These are phyloP conservation scores for Fragaria nilgerrensis DNA, from an alignment of 306 rosid species.

Conservation along the genomic window DNA sequence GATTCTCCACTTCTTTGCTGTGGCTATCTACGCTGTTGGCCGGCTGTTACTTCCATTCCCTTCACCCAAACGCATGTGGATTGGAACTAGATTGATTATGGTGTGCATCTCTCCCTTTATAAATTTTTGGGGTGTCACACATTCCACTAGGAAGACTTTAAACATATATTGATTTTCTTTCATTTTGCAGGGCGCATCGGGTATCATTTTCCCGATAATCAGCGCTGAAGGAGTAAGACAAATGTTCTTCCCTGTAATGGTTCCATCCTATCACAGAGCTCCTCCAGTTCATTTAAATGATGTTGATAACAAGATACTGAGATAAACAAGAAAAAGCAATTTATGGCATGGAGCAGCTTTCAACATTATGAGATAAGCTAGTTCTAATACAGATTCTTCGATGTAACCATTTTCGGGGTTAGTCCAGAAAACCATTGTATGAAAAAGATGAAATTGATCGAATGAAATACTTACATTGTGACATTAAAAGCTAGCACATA, in stretches of 20 bases:
- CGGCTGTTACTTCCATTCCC: slow-evolving; percentile 58
- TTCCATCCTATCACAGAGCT: slow-evolving; percentile 31
- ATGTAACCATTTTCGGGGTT: background rate
- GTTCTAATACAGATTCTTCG: background rate
- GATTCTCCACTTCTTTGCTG: slow-evolving; percentile 52
- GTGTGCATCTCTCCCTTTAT: slow-evolving; percentile 29
- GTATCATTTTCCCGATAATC: slow-evolving; percentile 38
- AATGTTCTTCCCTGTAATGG: slow-evolving; percentile 37
- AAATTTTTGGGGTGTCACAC: background rate
- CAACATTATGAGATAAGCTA: background rate
- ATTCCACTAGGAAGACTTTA: background rate
- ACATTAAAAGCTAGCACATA: too few species aligned
- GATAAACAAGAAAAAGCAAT: background rate
- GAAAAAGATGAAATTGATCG: background rate
- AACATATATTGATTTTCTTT: background rate
- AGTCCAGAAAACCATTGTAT: background rate
- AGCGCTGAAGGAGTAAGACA: slow-evolving; percentile 37
- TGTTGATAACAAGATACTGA: background rate
- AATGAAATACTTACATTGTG: too few species aligned
- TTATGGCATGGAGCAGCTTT: background rate
- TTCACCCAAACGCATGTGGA: slow-evolving; percentile 50
- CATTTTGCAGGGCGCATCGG: slow-evolving; percentile 35
- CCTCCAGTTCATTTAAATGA: slow-evolving; percentile 17
- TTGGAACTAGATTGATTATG: slow-evolving; percentile 49
- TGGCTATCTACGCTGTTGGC: slow-evolving; percentile 48